Evolutionary conservation across 106 monocot genomes (phyloP).

Genomic region (Dendrobium catenatum): DNA sequence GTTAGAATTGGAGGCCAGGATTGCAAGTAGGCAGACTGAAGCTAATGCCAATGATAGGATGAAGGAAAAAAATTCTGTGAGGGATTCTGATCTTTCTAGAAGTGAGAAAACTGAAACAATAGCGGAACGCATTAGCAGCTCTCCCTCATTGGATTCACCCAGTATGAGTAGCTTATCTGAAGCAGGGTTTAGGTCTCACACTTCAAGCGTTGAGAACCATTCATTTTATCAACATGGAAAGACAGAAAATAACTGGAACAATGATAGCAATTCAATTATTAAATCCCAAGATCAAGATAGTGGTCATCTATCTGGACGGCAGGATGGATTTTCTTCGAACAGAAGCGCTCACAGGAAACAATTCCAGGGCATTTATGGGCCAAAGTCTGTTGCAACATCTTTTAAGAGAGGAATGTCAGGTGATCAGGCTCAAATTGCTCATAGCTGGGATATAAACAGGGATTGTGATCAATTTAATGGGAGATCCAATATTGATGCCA

Average conservation of each 20-base stretch:
- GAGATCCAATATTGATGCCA: slow-evolving; percentile 37
- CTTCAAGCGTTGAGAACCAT: slow-evolving; percentile 27
- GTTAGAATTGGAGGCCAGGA: slow-evolving; percentile 79
- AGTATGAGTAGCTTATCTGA: slow-evolving; percentile 33
- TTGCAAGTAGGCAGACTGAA: slow-evolving; percentile 64
- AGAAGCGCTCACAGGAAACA: slow-evolving; percentile 41
- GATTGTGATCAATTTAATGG: slow-evolving; percentile 33
- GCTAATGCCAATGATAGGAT: slow-evolving; percentile 18
- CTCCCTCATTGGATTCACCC: slow-evolving; percentile 38
- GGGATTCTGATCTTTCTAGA: slow-evolving; percentile 27
- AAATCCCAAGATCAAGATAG: slow-evolving; percentile 27
- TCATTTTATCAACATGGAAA: slow-evolving; percentile 42
- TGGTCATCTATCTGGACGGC: slow-evolving; percentile 20
- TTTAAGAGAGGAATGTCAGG: slow-evolving; percentile 29
- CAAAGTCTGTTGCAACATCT: slow-evolving; percentile 25
- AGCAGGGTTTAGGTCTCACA: slow-evolving; percentile 31
- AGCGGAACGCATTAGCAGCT: slow-evolving; percentile 39
- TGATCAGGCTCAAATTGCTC: slow-evolving; percentile 31
- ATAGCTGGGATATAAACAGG: slow-evolving; percentile 36
- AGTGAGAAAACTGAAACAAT: slow-evolving; percentile 64
- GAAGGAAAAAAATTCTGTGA: slow-evolving; percentile 27
- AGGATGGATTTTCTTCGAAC: slow-evolving; percentile 38
- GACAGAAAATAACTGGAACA: slow-evolving; percentile 30
- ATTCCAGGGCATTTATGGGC: slow-evolving; percentile 18
- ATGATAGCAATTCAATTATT: slow-evolving; percentile 19